Evolutionary conservation across 768 basidiomycete genomes (phyloP).

Genomic region (Cytidiella melzeri): DNA sequence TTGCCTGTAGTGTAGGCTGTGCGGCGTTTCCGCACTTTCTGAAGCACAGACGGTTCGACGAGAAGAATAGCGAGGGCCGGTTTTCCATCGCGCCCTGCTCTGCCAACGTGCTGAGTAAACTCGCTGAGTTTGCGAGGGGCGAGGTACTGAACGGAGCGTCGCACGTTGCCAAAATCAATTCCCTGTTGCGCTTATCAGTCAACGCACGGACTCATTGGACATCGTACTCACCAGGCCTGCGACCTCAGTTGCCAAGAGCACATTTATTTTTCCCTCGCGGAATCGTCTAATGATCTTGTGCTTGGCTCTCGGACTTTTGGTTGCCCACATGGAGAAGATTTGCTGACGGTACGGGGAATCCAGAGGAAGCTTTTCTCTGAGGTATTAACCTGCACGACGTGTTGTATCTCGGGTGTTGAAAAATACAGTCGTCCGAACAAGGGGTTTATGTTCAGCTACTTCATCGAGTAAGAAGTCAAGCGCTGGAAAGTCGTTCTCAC

Average conservation of each 20-base stretch:
- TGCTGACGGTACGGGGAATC: not conserved
- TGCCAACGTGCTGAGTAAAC: constrained; percentile 2
- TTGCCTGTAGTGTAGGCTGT: no score
- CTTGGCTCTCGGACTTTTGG: not conserved
- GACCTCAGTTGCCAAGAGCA: constrained; percentile 5
- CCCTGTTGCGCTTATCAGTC: not conserved
- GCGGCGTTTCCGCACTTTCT: no score
- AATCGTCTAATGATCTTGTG: not conserved
- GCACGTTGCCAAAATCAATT: constrained; percentile 2
- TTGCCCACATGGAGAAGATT: constrained; percentile 1
- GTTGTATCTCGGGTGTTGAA: constrained; percentile 2
- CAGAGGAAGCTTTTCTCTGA: not conserved
- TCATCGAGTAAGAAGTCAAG: constrained; percentile 5
- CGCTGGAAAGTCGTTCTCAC: not conserved
- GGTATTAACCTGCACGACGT: not conserved
- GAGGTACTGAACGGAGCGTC: not conserved
- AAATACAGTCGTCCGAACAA: constrained; percentile 1
- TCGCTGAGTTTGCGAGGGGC: not conserved
- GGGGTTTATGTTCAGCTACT: not conserved
- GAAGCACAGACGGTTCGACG: constrained; percentile 5
- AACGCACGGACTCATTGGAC: not conserved
- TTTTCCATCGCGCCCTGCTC: constrained; percentile 5
- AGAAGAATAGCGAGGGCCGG: constrained; percentile 5
- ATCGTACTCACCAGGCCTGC: constrained; percentile 6
- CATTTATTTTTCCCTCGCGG: constrained; percentile 1